phyloP scores from a whole-genome alignment of 441 rosid species.

The Populus trichocarpa region DNA sequence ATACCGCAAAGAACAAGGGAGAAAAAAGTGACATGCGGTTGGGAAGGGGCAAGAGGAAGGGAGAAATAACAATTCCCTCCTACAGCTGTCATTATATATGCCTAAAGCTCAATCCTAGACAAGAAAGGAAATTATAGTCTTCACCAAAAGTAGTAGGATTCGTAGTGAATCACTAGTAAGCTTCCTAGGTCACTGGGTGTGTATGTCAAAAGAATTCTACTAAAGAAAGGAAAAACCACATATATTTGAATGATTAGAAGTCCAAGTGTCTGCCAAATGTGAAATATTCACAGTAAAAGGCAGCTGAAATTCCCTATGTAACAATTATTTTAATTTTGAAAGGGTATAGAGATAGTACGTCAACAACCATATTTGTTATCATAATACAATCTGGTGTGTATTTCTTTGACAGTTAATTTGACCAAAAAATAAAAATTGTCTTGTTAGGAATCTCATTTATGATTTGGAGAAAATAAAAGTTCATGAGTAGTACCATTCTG shows the following conservation, averaged over 20 bases:
- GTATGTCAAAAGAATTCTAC: neutral
- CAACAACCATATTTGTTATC: neutral
- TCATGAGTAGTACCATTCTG: conserved; percentile 47
- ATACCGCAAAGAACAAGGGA: neutral
- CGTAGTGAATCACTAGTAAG: neutral
- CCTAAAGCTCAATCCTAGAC: neutral
- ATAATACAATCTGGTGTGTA: no score
- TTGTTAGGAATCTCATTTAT: neutral
- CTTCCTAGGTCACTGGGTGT: neutral
- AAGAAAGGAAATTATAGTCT: neutral
- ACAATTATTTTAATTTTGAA: neutral
- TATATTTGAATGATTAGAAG: neutral
- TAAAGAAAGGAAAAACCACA: neutral
- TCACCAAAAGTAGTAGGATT: neutral
- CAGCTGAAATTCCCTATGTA: neutral
- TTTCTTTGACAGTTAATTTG: neutral
- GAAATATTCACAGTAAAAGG: neutral
- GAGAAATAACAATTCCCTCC: neutral
- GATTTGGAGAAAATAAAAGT: neutral
- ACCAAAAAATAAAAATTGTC: neutral
- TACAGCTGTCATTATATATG: neutral
- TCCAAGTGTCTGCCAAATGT: neutral
- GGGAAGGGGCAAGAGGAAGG: neutral
- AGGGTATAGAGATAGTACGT: neutral
- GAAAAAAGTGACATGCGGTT: neutral